A percentile compares a stretch with the other conserved stretches of the same genome.
These are phyloP conservation scores for Pterulicium gracile DNA, from an alignment of 1,284 basidiomycete genomes.

Conservation along the genomic window DNA sequence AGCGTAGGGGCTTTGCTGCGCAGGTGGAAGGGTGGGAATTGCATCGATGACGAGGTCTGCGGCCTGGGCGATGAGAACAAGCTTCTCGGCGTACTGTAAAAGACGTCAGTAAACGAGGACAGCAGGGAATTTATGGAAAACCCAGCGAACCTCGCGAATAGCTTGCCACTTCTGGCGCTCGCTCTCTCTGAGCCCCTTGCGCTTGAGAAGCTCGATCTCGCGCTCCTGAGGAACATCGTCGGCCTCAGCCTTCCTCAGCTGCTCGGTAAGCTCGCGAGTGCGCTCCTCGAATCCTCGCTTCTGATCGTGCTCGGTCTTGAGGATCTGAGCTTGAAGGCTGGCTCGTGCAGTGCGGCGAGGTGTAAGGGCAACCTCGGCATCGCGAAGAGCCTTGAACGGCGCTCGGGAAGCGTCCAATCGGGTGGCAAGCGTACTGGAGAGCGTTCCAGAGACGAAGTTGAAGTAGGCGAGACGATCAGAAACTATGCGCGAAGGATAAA, in stretches of 20 bases:
- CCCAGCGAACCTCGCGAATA: constrained; percentile 50
- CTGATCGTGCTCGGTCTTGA: constrained; percentile 52
- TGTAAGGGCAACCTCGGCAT: constrained; percentile 48
- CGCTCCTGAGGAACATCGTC: constrained; percentile 57
- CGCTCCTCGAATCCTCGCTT: constrained; percentile 48
- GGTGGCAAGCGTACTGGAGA: constrained; percentile 45
- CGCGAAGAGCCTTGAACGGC: constrained; percentile 59
- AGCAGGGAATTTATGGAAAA: constrained; percentile 2
- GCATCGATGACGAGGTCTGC: constrained; percentile 45
- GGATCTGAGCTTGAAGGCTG: constrained; percentile 48
- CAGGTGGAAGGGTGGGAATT: constrained; percentile 55
- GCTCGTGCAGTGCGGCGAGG: constrained; percentile 52
- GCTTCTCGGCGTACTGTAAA: constrained; percentile 62
- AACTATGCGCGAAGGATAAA: constrained; percentile 28
- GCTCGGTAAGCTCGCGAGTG: constrained; percentile 51
- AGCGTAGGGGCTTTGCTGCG: constrained; percentile 38
- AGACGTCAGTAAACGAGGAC: constrained; percentile 6
- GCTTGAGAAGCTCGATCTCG: constrained; percentile 58
- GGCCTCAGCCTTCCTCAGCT: constrained; percentile 48
- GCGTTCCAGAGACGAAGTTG: constrained; percentile 61
- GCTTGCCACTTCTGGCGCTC: constrained; percentile 69
- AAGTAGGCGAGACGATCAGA: constrained; percentile 70
- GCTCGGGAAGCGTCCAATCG: constrained; percentile 52
- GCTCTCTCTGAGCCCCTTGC: constrained; percentile 62
- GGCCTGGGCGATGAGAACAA: constrained; percentile 61